Base-by-base conservation (phyloP, 257 asterid species). In the Lavandula angustifolia region DNA sequence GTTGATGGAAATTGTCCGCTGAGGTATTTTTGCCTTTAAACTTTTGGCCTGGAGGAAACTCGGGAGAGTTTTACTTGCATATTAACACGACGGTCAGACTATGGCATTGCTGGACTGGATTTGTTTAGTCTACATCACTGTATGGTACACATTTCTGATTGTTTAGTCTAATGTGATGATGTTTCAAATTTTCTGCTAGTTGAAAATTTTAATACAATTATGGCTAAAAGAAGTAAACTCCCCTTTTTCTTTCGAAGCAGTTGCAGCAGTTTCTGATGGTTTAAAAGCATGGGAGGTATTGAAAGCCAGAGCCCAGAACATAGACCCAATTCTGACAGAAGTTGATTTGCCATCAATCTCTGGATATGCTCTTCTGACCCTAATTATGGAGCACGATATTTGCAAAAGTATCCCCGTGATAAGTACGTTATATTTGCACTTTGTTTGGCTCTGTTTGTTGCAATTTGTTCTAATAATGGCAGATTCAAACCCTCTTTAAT, bases 341-440 rank as follows among this genome's bases (percentile, higher is more conserved):
- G 89, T 85, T 58, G 96, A 90, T 48, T 72, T 90, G 79, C 96
- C 95, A 43, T 73, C 90, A 11, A 84, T 90, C 67, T 87, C 97
- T 5, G 96, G 97, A 73, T 87, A 77, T 66, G 88, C 97, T 74
- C 92, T 90, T 54, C 97, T 90, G 50, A 76, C 96, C 63, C 84
- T 87, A 63, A 78, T 84, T 9, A 87, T 72, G 97, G 96, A 85
- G 79, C 97, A 90, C 9, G 87, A 85, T 10, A 43, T 63, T 62
- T 90, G 96, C 92, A 90, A 90, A 81, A 85, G 75, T 55, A 85
- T 90, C 58, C 97, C 97, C 10, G 95, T 90, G 51, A 85, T 90
- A 84, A 90, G 97, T 90, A 78, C 64, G 97, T 35, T 35, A 9
- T 51, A 3, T n/a, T 11, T 57, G 17, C 46, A 9, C 31, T 33